Evolutionary conservation across 495 filamentous ascomycete species (phyloP), one percentile per base, ranked within the genome.

Genomic region (Bryoglossum gracile): DNA sequence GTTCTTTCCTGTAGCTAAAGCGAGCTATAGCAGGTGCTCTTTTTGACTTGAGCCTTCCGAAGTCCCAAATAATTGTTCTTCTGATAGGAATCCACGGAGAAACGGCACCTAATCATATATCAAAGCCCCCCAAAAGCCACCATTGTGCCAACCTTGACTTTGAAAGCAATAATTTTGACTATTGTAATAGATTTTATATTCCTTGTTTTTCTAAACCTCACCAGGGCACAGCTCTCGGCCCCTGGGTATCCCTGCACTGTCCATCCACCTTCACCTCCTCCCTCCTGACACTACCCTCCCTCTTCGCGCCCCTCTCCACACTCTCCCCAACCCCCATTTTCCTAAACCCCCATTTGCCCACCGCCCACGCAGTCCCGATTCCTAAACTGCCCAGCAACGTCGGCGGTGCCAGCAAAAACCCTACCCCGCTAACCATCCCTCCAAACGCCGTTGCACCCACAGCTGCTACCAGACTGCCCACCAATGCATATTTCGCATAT

Each of bases 401-500:
- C 16, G 64, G 53, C 17, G 65, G 65, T 46, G 65, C 64, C 30
- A 65, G 37, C n/a, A 68, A 10, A 19, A 61, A 68, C 1, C 53
- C 64, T 5, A 57, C 61, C 11, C 62, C 60, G 18, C 56, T 61
- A 4, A 60, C 50, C n/a, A 59, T 23, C 3, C 59, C 58, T 21
- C 65, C 65, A 26, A 68, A 54, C 4, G 50, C 63, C 4, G 56
- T 58, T 1, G 64, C 65, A 4, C 56, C 53, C 14, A 61, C 33
- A 6, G 65, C 61, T 5, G 62, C 64, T 5, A 66, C 58, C 21
- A 58, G 48, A 11, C 33, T 24, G 0, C 57, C 57, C 9, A 57
- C 51, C 0, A 57, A 11, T 8, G 62, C 65, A 43, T 68, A 68
- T 49, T 64, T 66, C 6, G 65, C 65, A 48, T 65, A 68, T 17